Conservation (phyloP, 139 green algal genomes). For the Pycnococcus provasolii region DNA sequence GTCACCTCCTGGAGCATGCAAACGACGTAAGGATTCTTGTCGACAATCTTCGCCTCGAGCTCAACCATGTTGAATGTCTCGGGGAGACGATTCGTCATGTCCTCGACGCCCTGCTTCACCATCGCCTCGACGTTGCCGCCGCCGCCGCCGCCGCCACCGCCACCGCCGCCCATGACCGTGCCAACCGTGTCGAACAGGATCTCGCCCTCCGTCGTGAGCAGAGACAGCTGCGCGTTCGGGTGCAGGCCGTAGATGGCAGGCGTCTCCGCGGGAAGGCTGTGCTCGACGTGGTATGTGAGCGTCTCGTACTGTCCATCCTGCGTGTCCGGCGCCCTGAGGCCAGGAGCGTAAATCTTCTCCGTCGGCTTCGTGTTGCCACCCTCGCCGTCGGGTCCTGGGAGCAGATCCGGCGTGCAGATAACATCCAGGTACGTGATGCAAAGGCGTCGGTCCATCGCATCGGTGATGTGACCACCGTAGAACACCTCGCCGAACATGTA, state of each 20-base stretch:
- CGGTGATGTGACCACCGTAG: constrained; percentile 76
- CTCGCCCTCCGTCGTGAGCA: constrained; percentile 67
- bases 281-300: constrained; percentile 64
- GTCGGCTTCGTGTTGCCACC: constrained; percentile 26
- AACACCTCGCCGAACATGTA: constrained; percentile 86
- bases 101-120: constrained; percentile 47
- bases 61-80: constrained; percentile 73
- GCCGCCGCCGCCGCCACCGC: constrained; percentile 29
- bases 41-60: constrained; percentile 58
- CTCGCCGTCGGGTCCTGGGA: constrained; percentile 39
- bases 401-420: constrained; percentile 59
- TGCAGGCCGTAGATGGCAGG: constrained; percentile 78
- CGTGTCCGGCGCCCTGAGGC: constrained; percentile 53
- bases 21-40: constrained; percentile 73
- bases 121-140: constrained; percentile 37
- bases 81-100: constrained; percentile 53
- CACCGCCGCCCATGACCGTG: constrained; percentile 52
- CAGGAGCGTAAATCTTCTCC: constrained; percentile 54
- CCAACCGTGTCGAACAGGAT: constrained; percentile 71
- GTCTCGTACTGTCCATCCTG: constrained; percentile 48
- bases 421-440: constrained; percentile 75
- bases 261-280: constrained; percentile 54
- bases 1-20: constrained; percentile 63
- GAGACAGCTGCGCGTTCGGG: constrained; percentile 66
- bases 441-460: constrained; percentile 70